Evolutionary conservation across 208 protist genomes (phyloP).

Genomic region (Angomonas deanei): DNA sequence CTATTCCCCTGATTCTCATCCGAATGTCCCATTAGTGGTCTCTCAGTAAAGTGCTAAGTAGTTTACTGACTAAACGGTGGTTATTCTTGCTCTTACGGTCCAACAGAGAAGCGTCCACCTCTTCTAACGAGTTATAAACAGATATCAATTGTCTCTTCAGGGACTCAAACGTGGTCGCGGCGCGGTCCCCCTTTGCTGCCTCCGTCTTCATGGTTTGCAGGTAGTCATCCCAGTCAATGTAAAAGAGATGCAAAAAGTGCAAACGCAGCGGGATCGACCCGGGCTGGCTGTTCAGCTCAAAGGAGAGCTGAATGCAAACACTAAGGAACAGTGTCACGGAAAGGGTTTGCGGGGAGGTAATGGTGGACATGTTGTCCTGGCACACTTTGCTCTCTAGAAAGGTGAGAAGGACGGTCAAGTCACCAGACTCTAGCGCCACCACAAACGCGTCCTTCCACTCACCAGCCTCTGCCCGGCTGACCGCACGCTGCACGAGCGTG

Average conservation of each 20-base stretch:
- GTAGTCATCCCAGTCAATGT: slow-evolving; percentile 84
- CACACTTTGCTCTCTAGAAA: slow-evolving; percentile 79
- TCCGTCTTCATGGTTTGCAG: slow-evolving; percentile 62
- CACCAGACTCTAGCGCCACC: slow-evolving; percentile 57
- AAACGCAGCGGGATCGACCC: slow-evolving; percentile 64
- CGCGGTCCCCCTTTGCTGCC: slow-evolving; percentile 26
- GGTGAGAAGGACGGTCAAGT: slow-evolving; percentile 67
- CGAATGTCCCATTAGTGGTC: slow-evolving; percentile 25
- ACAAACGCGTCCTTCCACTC: slow-evolving; percentile 73
- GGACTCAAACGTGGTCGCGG: slow-evolving; percentile 38
- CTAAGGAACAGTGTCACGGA: slow-evolving; percentile 74
- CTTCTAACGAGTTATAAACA: slow-evolving; percentile 42
- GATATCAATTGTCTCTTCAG: slow-evolving; percentile 50
- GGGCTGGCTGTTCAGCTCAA: slow-evolving; percentile 46
- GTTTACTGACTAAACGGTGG: slow-evolving; percentile 53
- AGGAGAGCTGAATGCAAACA: slow-evolving; percentile 78
- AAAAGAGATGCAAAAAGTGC: slow-evolving; percentile 66
- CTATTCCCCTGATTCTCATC: slow-evolving; percentile 3
- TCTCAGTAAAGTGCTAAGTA: slow-evolving; percentile 44
- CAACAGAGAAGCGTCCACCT: slow-evolving; percentile 38
- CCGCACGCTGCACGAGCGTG: slow-evolving; percentile 47
- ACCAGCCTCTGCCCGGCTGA: slow-evolving; percentile 44
- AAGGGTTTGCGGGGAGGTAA: slow-evolving; percentile 57
- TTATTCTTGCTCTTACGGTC: slow-evolving; percentile 76
- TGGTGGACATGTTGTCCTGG: slow-evolving; percentile 42